Percentiles rank a stretch among this genome's conserved stretches.
Conservation (phyloP, 257 asterid genomes). For the Voacanga thouarsii region DNA sequence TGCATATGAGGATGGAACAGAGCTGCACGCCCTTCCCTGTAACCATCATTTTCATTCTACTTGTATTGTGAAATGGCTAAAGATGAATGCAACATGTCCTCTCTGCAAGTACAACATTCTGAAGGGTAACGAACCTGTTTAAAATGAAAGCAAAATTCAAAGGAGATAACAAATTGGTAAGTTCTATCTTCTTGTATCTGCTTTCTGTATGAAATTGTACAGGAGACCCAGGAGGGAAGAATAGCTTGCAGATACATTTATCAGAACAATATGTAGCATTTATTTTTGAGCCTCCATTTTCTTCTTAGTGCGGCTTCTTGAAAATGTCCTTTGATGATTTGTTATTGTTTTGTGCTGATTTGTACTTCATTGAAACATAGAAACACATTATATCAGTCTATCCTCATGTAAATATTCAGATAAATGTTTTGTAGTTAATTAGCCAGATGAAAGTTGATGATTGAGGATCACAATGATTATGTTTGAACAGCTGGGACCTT, state of each 20-base stretch:
- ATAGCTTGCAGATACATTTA: neutral
- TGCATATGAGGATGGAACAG: constrained; percentile 73
- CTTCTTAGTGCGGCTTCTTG: neutral
- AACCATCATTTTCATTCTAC: constrained; percentile 75
- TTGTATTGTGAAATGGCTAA: constrained; percentile 93
- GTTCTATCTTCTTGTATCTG: constrained; percentile 6
- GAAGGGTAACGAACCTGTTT: constrained; percentile 84
- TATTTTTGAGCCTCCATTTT: constrained; percentile 12
- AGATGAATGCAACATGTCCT: constrained; percentile 97
- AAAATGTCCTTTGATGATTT: constrained; percentile 1
- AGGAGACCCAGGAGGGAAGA: constrained; percentile 10
- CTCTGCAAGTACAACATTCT: constrained; percentile 94
- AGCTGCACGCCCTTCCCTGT: constrained; percentile 81
- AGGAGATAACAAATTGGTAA: neutral
- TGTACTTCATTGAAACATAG: neutral
- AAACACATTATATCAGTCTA: neutral
- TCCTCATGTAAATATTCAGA: constrained; percentile 10
- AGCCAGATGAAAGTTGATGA: neutral
- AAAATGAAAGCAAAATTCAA: constrained; percentile 12
- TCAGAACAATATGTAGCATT: constrained; percentile 10
- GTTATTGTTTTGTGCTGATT: neutral
- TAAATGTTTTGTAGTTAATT: neutral
- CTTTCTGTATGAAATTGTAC: constrained; percentile 6
- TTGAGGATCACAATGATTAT: neutral
- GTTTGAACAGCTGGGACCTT: neutral